phyloP scores from a whole-genome alignment of 495 filamentous ascomycete genomes.

The Aspergillus taichungensis region DNA sequence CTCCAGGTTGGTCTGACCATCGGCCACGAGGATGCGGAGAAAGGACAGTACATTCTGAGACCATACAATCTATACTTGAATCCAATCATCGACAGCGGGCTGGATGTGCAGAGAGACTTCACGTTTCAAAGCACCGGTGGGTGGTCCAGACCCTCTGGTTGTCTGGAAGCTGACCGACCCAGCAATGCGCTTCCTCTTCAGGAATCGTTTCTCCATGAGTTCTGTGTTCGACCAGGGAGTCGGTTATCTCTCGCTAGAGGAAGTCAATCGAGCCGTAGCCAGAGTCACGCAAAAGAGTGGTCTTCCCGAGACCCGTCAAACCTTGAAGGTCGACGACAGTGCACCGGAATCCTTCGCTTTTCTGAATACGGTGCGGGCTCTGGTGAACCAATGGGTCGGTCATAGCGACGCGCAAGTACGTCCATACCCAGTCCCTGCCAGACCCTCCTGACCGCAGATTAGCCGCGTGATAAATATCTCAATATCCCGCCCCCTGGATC shows the following conservation, averaged over 20 bases:
- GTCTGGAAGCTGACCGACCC: background rate
- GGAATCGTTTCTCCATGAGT: conserved; percentile 55
- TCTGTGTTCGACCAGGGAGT: conserved; percentile 50
- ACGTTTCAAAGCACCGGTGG: conserved; percentile 44
- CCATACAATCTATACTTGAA: conserved; percentile 64
- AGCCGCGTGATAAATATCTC: conserved; percentile 12
- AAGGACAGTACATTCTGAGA: conserved; percentile 47
- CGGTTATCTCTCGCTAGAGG: conserved; percentile 59
- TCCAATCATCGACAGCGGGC: conserved; percentile 39
- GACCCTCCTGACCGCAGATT: too few species aligned
- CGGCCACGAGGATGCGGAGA: conserved; percentile 43
- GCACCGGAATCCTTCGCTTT: conserved; percentile 52
- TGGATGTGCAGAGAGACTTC: conserved; percentile 48
- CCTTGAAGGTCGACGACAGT: conserved; percentile 43
- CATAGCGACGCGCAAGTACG: too few species aligned
- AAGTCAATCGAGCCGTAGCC: conserved; percentile 40
- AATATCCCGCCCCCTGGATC: conserved; percentile 24
- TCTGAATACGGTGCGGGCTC: conserved; percentile 34
- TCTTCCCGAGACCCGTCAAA: conserved; percentile 18
- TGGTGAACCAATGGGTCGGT: background rate
- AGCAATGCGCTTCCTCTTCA: conserved; percentile 55
- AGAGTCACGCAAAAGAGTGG: conserved; percentile 18
- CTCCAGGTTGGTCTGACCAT: conserved; percentile 71
- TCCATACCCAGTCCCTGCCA: too few species aligned
- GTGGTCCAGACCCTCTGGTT: background rate